Conservation (phyloP, 2,329 filamentous ascomycete genomes). For the Verticillium alfalfae region DNA sequence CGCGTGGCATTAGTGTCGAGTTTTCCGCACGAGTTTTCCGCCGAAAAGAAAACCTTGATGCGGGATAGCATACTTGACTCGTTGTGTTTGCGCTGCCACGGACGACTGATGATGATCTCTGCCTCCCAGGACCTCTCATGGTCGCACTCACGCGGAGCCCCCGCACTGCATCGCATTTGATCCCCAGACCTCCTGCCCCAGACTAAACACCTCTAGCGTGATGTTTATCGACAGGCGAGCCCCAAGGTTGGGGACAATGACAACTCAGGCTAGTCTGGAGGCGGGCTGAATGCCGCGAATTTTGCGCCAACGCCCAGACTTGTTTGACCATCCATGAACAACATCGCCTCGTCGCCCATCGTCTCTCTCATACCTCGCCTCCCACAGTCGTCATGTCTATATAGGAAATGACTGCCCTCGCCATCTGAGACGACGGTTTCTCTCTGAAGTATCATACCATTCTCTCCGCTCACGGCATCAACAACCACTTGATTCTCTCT, state of each 20-base stretch:
- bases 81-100: background rate
- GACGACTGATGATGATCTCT: background rate
- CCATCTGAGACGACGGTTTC: background rate
- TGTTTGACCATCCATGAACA: background rate
- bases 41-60: background rate
- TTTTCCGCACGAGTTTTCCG: background rate
- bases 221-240: background rate
- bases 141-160: background rate
- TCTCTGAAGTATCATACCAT: background rate
- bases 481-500: background rate
- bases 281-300: background rate
- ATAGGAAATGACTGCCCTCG: background rate
- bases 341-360: background rate
- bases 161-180: background rate
- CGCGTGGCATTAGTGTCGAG: background rate
- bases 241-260: background rate
- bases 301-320: background rate
- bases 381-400: background rate
- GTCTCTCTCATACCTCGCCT: background rate
- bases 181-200: background rate
- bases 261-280: background rate
- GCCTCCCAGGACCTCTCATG: background rate
- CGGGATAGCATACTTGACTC: background rate
- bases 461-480: background rate
- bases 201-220: background rate